A percentile compares a stretch with the other conserved stretches of the same genome.
Evolutionary conservation across 768 basidiomycete genomes (phyloP).

Genomic region (Botryobasidium botryosum): DNA sequence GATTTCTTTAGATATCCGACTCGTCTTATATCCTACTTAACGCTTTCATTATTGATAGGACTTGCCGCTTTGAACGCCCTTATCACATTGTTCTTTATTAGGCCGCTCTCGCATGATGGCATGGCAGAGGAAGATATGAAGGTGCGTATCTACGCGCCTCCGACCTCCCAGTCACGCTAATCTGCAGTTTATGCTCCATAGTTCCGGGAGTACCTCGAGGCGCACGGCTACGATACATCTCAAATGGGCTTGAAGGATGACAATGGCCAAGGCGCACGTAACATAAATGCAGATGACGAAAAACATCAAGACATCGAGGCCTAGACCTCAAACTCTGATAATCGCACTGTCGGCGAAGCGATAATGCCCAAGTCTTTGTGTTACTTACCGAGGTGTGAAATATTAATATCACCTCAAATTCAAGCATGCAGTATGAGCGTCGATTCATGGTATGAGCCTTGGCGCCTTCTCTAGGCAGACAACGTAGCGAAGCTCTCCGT

Average conservation of each 20-base stretch:
- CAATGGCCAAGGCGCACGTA: too few species aligned
- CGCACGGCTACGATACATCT: slow-evolving; percentile 60
- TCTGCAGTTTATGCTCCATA: slow-evolving; percentile 15
- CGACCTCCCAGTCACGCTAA: slow-evolving; percentile 1
- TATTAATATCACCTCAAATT: too few species aligned
- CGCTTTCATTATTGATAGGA: slow-evolving; percentile 19
- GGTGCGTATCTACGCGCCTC: slow-evolving; percentile 24
- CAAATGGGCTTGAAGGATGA: slow-evolving; percentile 65
- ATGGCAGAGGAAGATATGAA: slow-evolving; percentile 59
- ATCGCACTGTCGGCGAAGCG: too few species aligned
- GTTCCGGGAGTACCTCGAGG: slow-evolving; percentile 73
- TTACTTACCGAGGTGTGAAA: too few species aligned
- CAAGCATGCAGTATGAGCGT: too few species aligned
- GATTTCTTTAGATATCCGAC: slow-evolving; percentile 10
- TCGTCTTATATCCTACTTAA: background rate
- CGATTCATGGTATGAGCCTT: too few species aligned
- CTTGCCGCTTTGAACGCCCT: slow-evolving; percentile 66
- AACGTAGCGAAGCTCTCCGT: too few species aligned
- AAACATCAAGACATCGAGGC: too few species aligned
- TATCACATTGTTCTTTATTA: slow-evolving; percentile 54
- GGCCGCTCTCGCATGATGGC: slow-evolving; percentile 56
- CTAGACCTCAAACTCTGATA: too few species aligned
- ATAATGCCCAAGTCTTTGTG: too few species aligned
- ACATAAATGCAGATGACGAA: too few species aligned
- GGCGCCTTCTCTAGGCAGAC: too few species aligned